Conservation (phyloP, 2,329 filamentous ascomycete genomes). For the Curvularia sp. region DNA sequence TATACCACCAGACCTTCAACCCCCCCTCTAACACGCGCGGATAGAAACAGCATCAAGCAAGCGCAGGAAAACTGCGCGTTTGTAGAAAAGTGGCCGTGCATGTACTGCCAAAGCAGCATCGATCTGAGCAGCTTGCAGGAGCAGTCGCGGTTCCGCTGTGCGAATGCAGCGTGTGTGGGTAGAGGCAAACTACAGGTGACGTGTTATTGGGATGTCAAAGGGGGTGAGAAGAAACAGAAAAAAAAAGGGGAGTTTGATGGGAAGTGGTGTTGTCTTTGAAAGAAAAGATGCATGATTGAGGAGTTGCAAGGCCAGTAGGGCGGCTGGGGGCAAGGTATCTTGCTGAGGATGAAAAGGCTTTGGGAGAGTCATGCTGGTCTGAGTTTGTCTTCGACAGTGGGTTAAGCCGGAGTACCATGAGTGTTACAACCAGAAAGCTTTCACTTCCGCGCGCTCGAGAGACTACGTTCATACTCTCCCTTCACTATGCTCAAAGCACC, state of each 20-base stretch:
- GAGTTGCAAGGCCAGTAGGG: no score
- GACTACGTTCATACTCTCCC: not conserved
- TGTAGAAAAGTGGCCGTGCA: conserved; percentile 12
- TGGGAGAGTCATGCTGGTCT: no score
- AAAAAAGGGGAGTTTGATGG: no score
- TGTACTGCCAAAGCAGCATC: conserved; percentile 8
- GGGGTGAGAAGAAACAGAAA: no score
- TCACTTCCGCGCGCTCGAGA: not conserved
- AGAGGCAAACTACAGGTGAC: conserved; percentile 6
- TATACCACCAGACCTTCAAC: not conserved
- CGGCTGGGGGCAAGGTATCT: no score
- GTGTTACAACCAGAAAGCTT: no score
- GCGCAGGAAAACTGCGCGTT: not conserved
- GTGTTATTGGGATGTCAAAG: not conserved
- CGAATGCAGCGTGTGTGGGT: not conserved
- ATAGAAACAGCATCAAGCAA: not conserved
- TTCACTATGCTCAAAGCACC: conserved; percentile 24
- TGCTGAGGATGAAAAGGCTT: no score
- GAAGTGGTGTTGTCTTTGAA: no score
- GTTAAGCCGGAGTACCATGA: no score
- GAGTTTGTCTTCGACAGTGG: no score
- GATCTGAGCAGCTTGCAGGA: not conserved
- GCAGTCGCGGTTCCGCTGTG: conserved; percentile 3
- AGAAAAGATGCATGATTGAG: no score
- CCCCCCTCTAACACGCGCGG: no score